Percentiles rank a stretch among this genome's conserved stretches.
Conservation (phyloP, 2,329 filamentous ascomycete species). For the Herpomyces periplanetae region DNA sequence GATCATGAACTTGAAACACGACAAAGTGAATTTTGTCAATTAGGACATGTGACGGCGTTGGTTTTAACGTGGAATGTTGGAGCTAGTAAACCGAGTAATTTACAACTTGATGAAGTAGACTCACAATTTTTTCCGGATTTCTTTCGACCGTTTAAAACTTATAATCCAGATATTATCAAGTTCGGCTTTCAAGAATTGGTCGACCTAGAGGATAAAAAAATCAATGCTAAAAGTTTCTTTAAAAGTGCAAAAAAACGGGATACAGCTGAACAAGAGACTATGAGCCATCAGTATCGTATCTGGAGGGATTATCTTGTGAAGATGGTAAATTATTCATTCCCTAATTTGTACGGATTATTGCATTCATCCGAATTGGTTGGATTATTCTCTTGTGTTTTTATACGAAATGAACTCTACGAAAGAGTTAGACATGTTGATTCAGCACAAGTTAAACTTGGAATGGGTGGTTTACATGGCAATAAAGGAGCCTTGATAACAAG, state of each 20-base stretch:
- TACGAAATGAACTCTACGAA: slow-evolving; percentile 34
- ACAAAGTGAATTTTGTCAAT: slow-evolving; percentile 46
- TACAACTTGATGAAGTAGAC: slow-evolving; percentile 28
- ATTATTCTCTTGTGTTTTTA: slow-evolving; percentile 78
- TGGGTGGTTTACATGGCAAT: slow-evolving; percentile 81
- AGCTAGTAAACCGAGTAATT: slow-evolving; percentile 52
- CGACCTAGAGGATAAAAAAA: slow-evolving; percentile 80
- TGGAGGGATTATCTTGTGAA: slow-evolving; percentile 70
- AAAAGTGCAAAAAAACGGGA: slow-evolving; percentile 43
- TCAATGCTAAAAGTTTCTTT: slow-evolving; percentile 77
- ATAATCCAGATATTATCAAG: slow-evolving; percentile 45
- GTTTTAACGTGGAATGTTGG: slow-evolving; percentile 92
- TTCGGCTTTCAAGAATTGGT: slow-evolving; percentile 98
- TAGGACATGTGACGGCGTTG: slow-evolving; percentile 36
- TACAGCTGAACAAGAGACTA: slow-evolving; percentile 42
- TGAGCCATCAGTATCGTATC: slow-evolving; percentile 86
- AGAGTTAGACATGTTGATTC: slow-evolving; percentile 37
- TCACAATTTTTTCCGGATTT: slow-evolving; percentile 41
- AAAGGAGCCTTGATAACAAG: slow-evolving; percentile 72
- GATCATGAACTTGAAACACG: slow-evolving; percentile 42
- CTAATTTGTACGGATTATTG: slow-evolving; percentile 42
- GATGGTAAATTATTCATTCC: slow-evolving; percentile 46
- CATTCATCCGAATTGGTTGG: slow-evolving; percentile 71
- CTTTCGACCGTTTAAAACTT: slow-evolving; percentile 29
- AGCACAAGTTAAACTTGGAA: slow-evolving; percentile 66